Evolutionary conservation across 345 rosid genomes (phyloP), one percentile per base, ranked within the genome.

Genomic region (Odontarrhena argentea): DNA sequence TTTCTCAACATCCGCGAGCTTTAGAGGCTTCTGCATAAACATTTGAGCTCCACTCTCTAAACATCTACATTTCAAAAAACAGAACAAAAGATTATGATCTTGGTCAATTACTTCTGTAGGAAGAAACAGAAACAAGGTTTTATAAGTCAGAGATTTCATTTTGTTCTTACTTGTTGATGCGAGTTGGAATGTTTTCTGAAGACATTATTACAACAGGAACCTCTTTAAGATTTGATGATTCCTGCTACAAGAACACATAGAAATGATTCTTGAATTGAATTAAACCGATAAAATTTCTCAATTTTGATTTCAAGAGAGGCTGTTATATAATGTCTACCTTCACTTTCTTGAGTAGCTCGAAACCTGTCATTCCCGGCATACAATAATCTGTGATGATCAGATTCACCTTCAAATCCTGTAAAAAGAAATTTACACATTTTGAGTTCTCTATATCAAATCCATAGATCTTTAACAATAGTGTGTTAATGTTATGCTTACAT

Each of bases 351-450:
- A 89, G 95, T 0, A 89, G 80, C 60, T 92, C 95, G 36, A 83
- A 92, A 18, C 98, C 95, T 1, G 98, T 87, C 98, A 92, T 92
- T 67, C 92, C 96, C 0, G 98, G 95, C 98, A 92, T 92, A 57
- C 95, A 89, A 18, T 92, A 92, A 73, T 92, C 95, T 45, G 98
- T 92, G 53, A 92, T 92, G 54, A 92, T 80, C 73, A 92, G 71
- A 69, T 82, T 84, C 24, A 92, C 88, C 79, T 87, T 84, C 10
- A 81, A 71, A 12, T 56, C 80, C 94, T 88, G 81, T 3, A 2
- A 25, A 69, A 55, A 62, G 38, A 18, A 50, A 58, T 0, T n/a
- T 0, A 15, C 12, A 48, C 30, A 41, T 24, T 40, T 37, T 55
- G 18, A 63, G 74, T 61, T 53, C 25, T 52, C 7, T 52, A 43